Percentiles rank a stretch among this genome's conserved stretches.
Conservation (phyloP, 352 stramenopile genomes). For the Thalassiosira mediterranea region DNA sequence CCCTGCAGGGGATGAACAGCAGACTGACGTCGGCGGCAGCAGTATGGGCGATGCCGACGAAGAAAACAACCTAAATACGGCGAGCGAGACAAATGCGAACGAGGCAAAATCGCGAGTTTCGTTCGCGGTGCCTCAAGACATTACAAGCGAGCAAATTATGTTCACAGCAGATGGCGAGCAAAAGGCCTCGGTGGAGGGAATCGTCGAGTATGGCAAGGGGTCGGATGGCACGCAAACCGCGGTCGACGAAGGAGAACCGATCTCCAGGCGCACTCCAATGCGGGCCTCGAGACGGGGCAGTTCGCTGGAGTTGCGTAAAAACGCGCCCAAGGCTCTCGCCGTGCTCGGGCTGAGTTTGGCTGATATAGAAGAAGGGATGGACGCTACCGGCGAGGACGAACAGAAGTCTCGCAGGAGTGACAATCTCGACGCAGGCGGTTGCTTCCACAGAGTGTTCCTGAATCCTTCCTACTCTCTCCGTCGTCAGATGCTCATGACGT, state of each 20-base stretch:
- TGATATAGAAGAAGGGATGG: not conserved
- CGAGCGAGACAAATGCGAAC: too few relatives aligned
- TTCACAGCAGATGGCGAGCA: not conserved
- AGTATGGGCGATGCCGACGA: too few relatives aligned
- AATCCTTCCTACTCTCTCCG: constrained; percentile 54
- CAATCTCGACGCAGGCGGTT: not conserved
- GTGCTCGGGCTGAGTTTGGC: not conserved
- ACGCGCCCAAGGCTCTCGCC: not conserved
- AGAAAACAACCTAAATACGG: too few relatives aligned
- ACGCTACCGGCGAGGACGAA: not conserved
- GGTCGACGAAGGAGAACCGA: not conserved
- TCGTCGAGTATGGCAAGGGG: not conserved
- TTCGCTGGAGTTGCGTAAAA: not conserved
- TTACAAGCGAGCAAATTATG: not conserved
- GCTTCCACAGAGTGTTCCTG: constrained; percentile 33
- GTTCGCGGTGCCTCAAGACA: not conserved
- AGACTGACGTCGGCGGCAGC: too few relatives aligned
- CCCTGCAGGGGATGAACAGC: too few relatives aligned
- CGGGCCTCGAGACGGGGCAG: not conserved
- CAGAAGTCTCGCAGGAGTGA: not conserved
- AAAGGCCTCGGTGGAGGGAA: not conserved
- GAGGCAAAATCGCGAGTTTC: too few relatives aligned
- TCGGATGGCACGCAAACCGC: not conserved
- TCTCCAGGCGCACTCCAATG: not conserved
- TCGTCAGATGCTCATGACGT: constrained; percentile 56